Conservation (phyloP, 2,329 filamentous ascomycete genomes). For the Mariannaea elegans region DNA sequence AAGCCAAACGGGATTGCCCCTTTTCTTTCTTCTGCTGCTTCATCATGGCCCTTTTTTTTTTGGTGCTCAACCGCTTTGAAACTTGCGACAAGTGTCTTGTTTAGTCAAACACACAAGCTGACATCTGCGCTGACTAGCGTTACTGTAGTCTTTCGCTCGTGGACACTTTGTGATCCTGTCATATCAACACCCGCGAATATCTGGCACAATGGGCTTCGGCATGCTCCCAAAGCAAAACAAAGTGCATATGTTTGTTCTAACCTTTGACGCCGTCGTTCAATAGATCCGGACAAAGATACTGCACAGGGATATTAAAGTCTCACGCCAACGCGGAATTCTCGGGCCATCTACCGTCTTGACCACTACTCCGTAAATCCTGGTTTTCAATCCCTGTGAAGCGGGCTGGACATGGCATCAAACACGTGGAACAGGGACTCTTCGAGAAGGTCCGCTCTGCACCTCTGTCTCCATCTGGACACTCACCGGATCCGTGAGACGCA, state of each 20-base stretch:
- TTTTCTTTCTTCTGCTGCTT: too few species aligned
- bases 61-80: too few species aligned
- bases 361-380: constrained; percentile 6
- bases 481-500: constrained; percentile 15
- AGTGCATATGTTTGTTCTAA: neutral
- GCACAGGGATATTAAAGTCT: neutral
- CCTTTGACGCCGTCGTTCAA: constrained; percentile 2
- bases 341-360: constrained; percentile 19
- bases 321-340: neutral
- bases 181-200: too few species aligned
- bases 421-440: constrained; percentile 25
- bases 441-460: constrained; percentile 27
- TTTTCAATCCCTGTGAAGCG: constrained; percentile 12
- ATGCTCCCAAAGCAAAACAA: neutral
- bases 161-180: too few species aligned
- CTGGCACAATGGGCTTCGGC: neutral
- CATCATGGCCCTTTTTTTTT: too few species aligned
- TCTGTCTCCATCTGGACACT: constrained; percentile 30
- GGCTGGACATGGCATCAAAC: constrained; percentile 16
- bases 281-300: neutral
- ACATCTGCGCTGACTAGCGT: too few species aligned
- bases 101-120: too few species aligned
- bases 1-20: too few species aligned
- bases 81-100: too few species aligned
- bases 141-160: neutral